A percentile compares a stretch with the other conserved stretches of the same genome.
phyloP scores from a whole-genome alignment of 1,284 basidiomycete species.

The Ustilago sp. region DNA sequence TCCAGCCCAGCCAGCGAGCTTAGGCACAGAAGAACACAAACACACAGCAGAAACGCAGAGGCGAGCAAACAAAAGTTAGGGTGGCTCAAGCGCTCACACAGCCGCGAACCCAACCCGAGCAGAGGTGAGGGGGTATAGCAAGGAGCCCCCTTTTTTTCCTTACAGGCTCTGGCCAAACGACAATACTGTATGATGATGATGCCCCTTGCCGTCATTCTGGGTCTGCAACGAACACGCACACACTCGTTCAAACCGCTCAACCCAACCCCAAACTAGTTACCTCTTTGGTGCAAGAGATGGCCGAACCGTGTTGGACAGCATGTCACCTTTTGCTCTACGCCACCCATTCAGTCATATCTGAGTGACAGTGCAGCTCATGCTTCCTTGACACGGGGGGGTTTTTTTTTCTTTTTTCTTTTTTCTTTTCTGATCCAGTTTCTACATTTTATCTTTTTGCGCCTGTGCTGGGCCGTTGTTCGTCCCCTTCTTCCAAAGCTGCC shows the following conservation, averaged over 20 bases:
- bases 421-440: too few relatives aligned
- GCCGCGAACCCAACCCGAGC: not conserved
- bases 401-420: too few relatives aligned
- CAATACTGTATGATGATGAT: not conserved
- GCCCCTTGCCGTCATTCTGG: not conserved
- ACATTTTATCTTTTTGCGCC: too few relatives aligned
- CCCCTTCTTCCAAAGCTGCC: not conserved
- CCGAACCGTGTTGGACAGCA: not conserved
- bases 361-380: not conserved
- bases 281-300: not conserved
- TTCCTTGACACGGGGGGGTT: too few relatives aligned
- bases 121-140: not conserved
- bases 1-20: not conserved
- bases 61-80: not conserved
- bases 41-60: not conserved
- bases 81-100: constrained; percentile 12
- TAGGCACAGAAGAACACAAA: not conserved
- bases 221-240: too few relatives aligned
- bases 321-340: not conserved
- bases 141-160: not conserved
- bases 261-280: not conserved
- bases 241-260: too few relatives aligned
- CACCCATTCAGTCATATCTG: not conserved
- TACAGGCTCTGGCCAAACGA: not conserved
- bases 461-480: too few relatives aligned